Evolutionary conservation across 768 basidiomycete genomes (phyloP).

Genomic region (Pisolithus tinctorius): DNA sequence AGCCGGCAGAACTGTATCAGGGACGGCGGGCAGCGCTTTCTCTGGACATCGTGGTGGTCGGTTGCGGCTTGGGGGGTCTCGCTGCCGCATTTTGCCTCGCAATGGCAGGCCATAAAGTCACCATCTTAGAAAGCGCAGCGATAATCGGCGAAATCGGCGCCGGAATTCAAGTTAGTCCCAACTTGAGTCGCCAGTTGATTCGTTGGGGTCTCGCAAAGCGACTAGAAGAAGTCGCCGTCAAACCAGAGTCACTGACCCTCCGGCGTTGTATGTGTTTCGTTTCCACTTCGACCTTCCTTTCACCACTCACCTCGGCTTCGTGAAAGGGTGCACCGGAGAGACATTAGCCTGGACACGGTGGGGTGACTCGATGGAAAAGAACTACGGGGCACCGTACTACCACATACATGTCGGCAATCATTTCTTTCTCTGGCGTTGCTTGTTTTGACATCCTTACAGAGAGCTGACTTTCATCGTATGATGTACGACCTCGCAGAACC

Average conservation of each 20-base stretch:
- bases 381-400: slow-evolving; percentile 29
- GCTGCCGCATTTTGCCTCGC: slow-evolving; percentile 40
- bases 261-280: slow-evolving; percentile 32
- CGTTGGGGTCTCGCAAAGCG: slow-evolving; percentile 44
- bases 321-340: slow-evolving; percentile 27
- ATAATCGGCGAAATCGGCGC: slow-evolving; percentile 42
- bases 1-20: slow-evolving; percentile 14
- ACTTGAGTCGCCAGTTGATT: slow-evolving; percentile 39
- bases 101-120: slow-evolving; percentile 41
- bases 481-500: slow-evolving; percentile 30
- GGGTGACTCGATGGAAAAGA: slow-evolving; percentile 26
- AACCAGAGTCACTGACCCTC: slow-evolving; percentile 34
- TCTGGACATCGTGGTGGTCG: slow-evolving; percentile 38
- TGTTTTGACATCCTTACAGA: slow-evolving; percentile 10
- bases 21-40: slow-evolving; percentile 18
- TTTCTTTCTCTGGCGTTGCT: not conserved
- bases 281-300: not conserved
- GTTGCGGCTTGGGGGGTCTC: slow-evolving; percentile 47
- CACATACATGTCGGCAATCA: slow-evolving; percentile 26
- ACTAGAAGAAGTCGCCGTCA: slow-evolving; percentile 31
- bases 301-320: not conserved
- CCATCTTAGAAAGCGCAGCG: slow-evolving; percentile 38
- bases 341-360: slow-evolving; percentile 31
- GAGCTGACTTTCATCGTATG: slow-evolving; percentile 43
- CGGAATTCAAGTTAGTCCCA: slow-evolving; percentile 42